Base-by-base conservation (phyloP, 192 early-diverging fungal genomes). In the Coemansia aciculifera region DNA sequence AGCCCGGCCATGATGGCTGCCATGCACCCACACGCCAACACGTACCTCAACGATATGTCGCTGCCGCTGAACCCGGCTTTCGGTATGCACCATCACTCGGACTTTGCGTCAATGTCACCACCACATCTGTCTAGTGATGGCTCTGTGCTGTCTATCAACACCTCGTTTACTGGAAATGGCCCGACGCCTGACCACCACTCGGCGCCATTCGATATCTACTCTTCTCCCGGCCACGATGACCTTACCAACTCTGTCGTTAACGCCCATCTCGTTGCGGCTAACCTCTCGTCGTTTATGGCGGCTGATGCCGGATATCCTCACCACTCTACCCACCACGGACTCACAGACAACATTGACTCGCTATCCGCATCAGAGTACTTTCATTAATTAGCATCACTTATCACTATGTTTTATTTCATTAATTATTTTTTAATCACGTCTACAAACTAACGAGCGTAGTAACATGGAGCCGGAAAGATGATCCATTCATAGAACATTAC, bases 1-100 rank as follows among this genome's bases (percentile, higher is more conserved):
- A 56, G 54, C 54, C 54, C 54, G 13, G 54, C 54, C 54, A 56
- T 56, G 54, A 56, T 56, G 54, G 54, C 54, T 15, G 54, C 54
- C 54, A 56, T 56, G 54, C 54, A 56, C 54, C 54, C 54, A 0
- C 62, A 75, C 59, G 59, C 39, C 46, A 63, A 39, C 63, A 39
- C 74, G 32, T 76, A 76, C 60, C 64, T 76, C 43, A 42, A 37
- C 51, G 75, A 77, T 49, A 71, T 77, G 75, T 62, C 71, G 9
- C 38, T 77, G 74, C 74, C 74, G 19, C 63, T 67, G 21, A 60
- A 62, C 37, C 74, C 61, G 64, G 31, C 74, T 17, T 72, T 77
- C 56, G 67, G 69, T 21, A 63, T 77, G 65, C 64, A 62, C 38
- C n/a, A 29, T 54, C 27, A 32, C 43, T 7, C 27, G 15, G 54